Evolutionary conservation across 768 basidiomycete genomes (phyloP), one percentile per base, ranked within the genome.

Genomic region (Kondoa subrosea): DNA sequence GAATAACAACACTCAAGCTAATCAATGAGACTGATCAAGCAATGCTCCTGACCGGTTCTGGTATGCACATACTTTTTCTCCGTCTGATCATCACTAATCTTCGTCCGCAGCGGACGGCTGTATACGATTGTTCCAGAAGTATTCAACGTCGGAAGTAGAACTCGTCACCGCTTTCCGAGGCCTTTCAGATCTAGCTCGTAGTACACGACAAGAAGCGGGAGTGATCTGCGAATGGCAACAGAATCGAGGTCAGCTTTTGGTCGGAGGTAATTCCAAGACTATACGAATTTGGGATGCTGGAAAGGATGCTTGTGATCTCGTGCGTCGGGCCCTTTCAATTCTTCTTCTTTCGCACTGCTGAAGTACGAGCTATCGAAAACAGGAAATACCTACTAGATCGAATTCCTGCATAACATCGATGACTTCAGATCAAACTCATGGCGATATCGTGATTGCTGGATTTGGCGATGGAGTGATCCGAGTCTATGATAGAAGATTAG

Each of bases 21-120:
- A 89, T 97, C 76, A 96, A 99, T 76, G 89, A 99, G 77, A 91
- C 95, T 67, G 87, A 91, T 16, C 87, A 89, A 8, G 91, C 90
- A 0, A 85, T 96, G 58, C 84, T 97, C 65, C 77, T 97, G 66
- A 86, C 87, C 30, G 91, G 85, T 2, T 87, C 93, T 70, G 84
- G 90, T 91, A 73, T 68, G 85, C 78, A 31, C 4, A 0, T 29
- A 2, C 2, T 17, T 1, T 50, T 66, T 29, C 12, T 57, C 31
- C 8, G n/a, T 62, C 2, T 21, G 1, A 27, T 8, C 21, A 26
- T 16, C 17, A 30, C 27, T 27, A 2, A 32, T 17, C 63, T 14
- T 2, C 66, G 26, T 65, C 4, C n/a, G n/a, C 73, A 93, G 91
- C 89, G 62, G 93, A 97, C 72, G 92, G 92, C 15, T 83, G 89